phyloP scores from a whole-genome alignment of 2,329 filamentous ascomycete species.

The Botrytis fabae region DNA sequence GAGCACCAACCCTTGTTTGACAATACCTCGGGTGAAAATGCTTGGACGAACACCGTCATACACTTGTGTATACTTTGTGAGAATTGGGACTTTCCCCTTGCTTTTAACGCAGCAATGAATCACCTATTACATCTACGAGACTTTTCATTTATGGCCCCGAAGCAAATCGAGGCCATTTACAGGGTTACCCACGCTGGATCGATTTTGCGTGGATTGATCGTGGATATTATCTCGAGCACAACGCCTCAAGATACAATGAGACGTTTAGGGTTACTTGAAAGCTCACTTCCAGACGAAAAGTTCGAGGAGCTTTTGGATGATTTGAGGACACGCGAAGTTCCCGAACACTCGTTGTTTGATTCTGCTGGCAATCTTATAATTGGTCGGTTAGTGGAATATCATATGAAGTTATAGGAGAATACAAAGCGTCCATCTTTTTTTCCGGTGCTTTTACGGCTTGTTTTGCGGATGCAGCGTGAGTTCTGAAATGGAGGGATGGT shows the following conservation, averaged over 20 bases:
- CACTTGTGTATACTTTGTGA: slow-evolving; percentile 1
- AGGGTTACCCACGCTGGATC: neutral
- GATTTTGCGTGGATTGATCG: neutral
- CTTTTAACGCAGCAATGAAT: neutral
- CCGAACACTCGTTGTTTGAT: neutral
- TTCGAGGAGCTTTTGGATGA: neutral
- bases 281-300: neutral
- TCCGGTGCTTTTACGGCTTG: neutral
- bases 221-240: neutral
- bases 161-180: neutral
- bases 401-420: neutral
- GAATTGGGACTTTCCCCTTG: neutral
- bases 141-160: neutral
- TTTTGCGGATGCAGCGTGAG: neutral
- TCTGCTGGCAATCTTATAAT: no score
- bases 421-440: neutral
- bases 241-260: neutral
- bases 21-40: neutral
- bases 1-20: neutral
- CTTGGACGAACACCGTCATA: neutral
- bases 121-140: neutral
- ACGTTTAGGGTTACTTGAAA: neutral
- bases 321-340: neutral
- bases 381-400: neutral
- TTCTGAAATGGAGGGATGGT: neutral